A percentile compares a stretch with the other conserved stretches of the same genome.
These are phyloP conservation scores for Miscanthus lutarioriparius DNA, from an alignment of 176 grass and related monocot species.

Conservation along the genomic window DNA sequence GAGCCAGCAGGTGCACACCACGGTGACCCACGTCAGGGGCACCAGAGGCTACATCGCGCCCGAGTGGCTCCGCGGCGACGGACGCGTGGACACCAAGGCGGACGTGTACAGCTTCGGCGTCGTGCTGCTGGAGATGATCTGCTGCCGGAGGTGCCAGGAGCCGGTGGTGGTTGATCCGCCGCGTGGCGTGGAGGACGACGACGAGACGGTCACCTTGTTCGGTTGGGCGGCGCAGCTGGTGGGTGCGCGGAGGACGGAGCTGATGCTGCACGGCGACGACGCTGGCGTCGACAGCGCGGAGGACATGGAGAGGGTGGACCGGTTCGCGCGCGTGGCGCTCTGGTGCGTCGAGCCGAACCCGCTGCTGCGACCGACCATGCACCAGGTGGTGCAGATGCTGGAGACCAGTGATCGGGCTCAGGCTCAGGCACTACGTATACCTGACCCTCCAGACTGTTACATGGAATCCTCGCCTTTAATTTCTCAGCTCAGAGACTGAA, in stretches of 20 bases:
- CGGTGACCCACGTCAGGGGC: conserved; percentile 28
- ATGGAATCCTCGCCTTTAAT: conserved; percentile 5
- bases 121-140: conserved; percentile 46
- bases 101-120: conserved; percentile 69
- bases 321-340: not conserved
- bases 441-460: conserved; percentile 4
- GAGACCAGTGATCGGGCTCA: not conserved
- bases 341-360: conserved; percentile 29
- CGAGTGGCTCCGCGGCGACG: conserved; percentile 25
- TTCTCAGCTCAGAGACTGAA: not conserved
- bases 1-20: conserved; percentile 15
- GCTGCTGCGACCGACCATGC: conserved; percentile 1
- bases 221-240: conserved; percentile 35
- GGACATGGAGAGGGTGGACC: conserved; percentile 11
- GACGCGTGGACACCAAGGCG: conserved; percentile 14
- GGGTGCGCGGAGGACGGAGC: not conserved
- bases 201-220: conserved; percentile 22
- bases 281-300: not conserved
- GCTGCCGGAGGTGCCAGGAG: conserved; percentile 17
- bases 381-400: conserved; percentile 18
- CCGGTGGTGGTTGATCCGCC: not conserved
- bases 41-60: conserved; percentile 27
- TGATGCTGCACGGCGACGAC: not conserved
- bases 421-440: not conserved
- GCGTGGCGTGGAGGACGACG: not conserved